These are phyloP conservation scores for Bryoglossum gracile DNA, from an alignment of 495 filamentous ascomycete genomes.

Conservation along the genomic window DNA sequence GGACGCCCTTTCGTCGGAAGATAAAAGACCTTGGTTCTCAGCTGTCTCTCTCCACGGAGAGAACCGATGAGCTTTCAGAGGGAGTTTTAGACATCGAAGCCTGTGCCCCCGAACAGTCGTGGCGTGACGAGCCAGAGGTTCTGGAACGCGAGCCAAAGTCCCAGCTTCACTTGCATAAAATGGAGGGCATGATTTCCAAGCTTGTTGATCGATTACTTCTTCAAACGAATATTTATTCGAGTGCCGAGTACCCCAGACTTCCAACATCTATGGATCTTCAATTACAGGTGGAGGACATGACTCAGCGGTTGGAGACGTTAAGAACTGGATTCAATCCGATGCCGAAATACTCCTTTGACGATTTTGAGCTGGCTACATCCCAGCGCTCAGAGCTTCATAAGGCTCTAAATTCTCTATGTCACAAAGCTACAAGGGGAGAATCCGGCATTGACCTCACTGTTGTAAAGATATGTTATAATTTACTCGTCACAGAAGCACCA, in stretches of 20 bases:
- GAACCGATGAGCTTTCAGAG: too few relatives aligned
- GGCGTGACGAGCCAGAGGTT: conserved; percentile 2
- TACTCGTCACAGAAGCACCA: conserved; percentile 48
- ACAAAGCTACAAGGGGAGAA: not conserved
- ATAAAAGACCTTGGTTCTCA: too few relatives aligned
- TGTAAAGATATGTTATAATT: conserved; percentile 58
- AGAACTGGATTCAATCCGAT: not conserved
- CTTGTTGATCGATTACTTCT: conserved; percentile 27
- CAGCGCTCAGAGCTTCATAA: conserved; percentile 12
- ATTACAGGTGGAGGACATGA: conserved; percentile 10
- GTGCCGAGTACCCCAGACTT: not conserved
- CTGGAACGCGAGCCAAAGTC: conserved; percentile 24
- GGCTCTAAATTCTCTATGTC: conserved; percentile 8
- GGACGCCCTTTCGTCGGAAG: too few relatives aligned
- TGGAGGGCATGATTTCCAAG: conserved; percentile 20
- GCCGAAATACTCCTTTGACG: conserved; percentile 10
- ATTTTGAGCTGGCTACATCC: not conserved
- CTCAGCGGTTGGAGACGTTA: conserved; percentile 11
- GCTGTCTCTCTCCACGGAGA: too few relatives aligned
- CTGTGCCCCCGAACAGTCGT: too few relatives aligned
- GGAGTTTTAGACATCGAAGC: too few relatives aligned
- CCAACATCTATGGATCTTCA: not conserved
- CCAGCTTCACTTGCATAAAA: conserved; percentile 19
- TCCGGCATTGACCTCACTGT: conserved; percentile 30
- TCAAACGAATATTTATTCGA: not conserved